Conservation (phyloP, 192 early-diverging fungal genomes). For the Umbelopsis vinacea region DNA sequence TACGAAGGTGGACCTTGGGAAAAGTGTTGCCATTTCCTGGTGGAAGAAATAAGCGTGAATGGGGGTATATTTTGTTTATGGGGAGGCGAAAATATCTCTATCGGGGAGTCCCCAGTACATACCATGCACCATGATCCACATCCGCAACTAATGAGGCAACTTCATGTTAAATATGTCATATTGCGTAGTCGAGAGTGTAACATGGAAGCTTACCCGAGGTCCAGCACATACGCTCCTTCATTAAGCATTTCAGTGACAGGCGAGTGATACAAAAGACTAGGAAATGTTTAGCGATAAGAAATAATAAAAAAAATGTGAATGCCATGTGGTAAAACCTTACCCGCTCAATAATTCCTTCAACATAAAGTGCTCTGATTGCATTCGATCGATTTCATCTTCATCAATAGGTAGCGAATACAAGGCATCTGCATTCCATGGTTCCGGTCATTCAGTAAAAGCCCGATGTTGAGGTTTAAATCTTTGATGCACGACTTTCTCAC, state of each 20-base stretch:
- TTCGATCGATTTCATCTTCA: constrained; percentile 10
- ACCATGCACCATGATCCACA: constrained; percentile 24
- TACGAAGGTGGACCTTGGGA: constrained; percentile 34
- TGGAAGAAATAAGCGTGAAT: not conserved
- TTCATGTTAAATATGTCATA: not conserved
- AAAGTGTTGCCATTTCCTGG: constrained; percentile 37
- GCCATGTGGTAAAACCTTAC: not conserved
- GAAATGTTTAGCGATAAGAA: no score
- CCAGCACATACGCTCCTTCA: not conserved
- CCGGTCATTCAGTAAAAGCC: not conserved
- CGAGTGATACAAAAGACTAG: not conserved
- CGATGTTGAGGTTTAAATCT: no score
- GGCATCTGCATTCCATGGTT: not conserved
- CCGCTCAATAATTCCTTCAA: not conserved
- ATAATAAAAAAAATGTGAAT: not conserved
- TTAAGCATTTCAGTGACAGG: constrained; percentile 3
- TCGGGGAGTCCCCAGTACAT: not conserved
- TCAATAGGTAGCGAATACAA: constrained; percentile 10
- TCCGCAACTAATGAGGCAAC: not conserved
- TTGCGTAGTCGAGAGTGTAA: not conserved
- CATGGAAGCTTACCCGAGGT: constrained; percentile 8
- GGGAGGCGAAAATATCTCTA: not conserved
- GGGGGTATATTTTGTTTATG: not conserved
- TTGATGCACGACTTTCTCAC: not conserved
- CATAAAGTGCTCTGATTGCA: constrained; percentile 12